Conservation (phyloP, 139 green algal species). For the Picochlorum sp. region DNA sequence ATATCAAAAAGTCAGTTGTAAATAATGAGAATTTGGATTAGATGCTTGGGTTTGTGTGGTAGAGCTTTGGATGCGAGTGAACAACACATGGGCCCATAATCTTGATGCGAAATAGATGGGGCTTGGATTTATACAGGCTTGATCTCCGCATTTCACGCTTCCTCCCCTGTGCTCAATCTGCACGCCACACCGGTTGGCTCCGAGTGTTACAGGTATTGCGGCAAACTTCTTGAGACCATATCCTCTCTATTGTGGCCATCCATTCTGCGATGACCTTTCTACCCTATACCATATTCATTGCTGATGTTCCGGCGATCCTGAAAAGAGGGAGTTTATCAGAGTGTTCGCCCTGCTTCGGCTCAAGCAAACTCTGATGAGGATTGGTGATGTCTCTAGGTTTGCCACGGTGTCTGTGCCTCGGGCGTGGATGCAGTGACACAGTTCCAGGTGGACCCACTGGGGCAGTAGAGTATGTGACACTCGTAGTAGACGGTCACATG, state of each 20-base stretch:
- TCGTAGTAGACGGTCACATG: background rate
- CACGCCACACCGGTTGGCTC: too few species aligned
- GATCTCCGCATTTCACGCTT: rapidly evolving
- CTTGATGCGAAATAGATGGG: too few species aligned
- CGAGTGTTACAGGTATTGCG: too few species aligned
- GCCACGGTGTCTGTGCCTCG: too few species aligned
- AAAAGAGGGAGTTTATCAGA: background rate
- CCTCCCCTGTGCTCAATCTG: too few species aligned
- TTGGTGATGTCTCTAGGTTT: background rate
- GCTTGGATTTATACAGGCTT: too few species aligned
- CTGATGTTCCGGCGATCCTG: background rate
- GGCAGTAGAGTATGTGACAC: slow-evolving; percentile 6
- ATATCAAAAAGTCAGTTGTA: too few species aligned
- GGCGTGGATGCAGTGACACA: background rate
- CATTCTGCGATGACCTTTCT: slow-evolving; percentile 1
- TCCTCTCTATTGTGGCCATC: background rate
- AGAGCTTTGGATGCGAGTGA: too few species aligned
- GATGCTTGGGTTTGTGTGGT: too few species aligned
- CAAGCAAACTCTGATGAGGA: slow-evolving; percentile 8
- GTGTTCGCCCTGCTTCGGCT: slow-evolving; percentile 1
- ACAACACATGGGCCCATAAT: too few species aligned
- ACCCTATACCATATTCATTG: slow-evolving; percentile 10
- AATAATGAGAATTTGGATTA: too few species aligned
- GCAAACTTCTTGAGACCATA: background rate
- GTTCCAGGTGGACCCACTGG: slow-evolving; percentile 1